These are phyloP conservation scores for Leptographium lundbergii DNA, from an alignment of 2,329 filamentous ascomycete species.

Conservation along the genomic window DNA sequence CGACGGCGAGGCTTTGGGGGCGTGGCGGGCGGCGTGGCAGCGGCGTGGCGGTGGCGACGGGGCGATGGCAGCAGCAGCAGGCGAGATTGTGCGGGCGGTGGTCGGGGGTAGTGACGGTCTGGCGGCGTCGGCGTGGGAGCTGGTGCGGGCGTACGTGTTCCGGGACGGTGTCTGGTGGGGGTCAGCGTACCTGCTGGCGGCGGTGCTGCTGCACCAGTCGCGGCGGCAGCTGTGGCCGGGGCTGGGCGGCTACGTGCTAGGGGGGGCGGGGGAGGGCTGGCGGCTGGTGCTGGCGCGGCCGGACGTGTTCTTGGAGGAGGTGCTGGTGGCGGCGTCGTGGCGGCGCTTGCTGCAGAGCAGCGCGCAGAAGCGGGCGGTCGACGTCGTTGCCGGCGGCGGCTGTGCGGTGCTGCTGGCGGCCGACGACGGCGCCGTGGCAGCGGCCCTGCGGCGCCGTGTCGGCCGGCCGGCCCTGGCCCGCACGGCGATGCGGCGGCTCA, in stretches of 20 bases:
- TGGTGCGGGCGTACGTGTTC: constrained; percentile 13
- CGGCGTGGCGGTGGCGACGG: background rate
- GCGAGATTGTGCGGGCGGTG: background rate
- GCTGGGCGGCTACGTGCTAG: constrained; percentile 18
- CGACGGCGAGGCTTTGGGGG: background rate
- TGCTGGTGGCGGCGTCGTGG: constrained; percentile 12
- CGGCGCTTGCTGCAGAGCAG: constrained; percentile 3
- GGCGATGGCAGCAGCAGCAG: background rate
- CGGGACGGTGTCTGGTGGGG: constrained; percentile 15
- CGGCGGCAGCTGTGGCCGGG: constrained; percentile 20
- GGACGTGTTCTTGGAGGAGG: constrained; percentile 20
- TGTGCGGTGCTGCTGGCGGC: constrained; percentile 2
- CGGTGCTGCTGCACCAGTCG: constrained; percentile 26
- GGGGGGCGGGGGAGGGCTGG: constrained; percentile 21
- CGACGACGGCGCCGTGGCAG: background rate
- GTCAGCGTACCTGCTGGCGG: constrained; percentile 18
- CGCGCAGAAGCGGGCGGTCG: constrained; percentile 11
- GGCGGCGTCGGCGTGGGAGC: constrained; percentile 4
- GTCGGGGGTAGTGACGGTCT: background rate
- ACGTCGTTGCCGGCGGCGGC: constrained; percentile 6
- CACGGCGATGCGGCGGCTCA: background rate
- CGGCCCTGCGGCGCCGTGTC: background rate
- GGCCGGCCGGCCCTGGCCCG: background rate
- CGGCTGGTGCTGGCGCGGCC: constrained; percentile 23
- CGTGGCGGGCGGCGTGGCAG: background rate